These are phyloP conservation scores for Sicyos edulis DNA, from an alignment of 306 rosid genomes.

Conservation along the genomic window DNA sequence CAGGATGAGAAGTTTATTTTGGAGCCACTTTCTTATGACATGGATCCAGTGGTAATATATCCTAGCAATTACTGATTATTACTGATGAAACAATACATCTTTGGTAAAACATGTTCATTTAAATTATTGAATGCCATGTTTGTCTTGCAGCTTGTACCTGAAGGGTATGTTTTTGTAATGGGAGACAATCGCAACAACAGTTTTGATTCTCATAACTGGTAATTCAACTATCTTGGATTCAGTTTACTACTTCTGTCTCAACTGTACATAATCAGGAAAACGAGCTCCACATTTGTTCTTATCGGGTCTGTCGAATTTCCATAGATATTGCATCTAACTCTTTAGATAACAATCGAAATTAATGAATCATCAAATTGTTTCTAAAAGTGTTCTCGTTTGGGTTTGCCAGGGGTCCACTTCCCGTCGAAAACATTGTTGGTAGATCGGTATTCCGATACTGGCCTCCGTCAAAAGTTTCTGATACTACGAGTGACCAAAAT, in stretches of 20 bases:
- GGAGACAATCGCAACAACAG: conserved; percentile 96
- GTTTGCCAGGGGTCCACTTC: conserved; percentile 89
- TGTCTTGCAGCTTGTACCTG: conserved; percentile 70
- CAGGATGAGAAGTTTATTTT: conserved; percentile 61
- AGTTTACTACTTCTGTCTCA: neutral
- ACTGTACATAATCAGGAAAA: neutral
- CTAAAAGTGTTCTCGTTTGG: neutral
- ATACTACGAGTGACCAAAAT: conserved; percentile 28
- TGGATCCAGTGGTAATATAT: conserved; percentile 56
- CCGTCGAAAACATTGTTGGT: conserved; percentile 76
- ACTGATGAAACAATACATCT: neutral
- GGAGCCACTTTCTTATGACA: conserved; percentile 78
- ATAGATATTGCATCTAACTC: neutral
- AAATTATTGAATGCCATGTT: neutral
- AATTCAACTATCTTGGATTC: conserved; percentile 18
- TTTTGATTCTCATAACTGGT: conserved; percentile 94
- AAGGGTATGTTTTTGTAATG: conserved; percentile 87
- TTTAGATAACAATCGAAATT: too few relatives aligned
- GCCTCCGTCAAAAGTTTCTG: conserved; percentile 77
- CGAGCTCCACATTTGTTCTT: neutral
- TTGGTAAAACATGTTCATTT: neutral
- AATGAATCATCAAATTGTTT: neutral
- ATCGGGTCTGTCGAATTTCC: conserved; percentile 21
- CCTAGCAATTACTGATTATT: neutral
- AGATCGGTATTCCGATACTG: conserved; percentile 87